Conservation (phyloP, 306 rosid species). For the Casuarina equisetifolia region DNA sequence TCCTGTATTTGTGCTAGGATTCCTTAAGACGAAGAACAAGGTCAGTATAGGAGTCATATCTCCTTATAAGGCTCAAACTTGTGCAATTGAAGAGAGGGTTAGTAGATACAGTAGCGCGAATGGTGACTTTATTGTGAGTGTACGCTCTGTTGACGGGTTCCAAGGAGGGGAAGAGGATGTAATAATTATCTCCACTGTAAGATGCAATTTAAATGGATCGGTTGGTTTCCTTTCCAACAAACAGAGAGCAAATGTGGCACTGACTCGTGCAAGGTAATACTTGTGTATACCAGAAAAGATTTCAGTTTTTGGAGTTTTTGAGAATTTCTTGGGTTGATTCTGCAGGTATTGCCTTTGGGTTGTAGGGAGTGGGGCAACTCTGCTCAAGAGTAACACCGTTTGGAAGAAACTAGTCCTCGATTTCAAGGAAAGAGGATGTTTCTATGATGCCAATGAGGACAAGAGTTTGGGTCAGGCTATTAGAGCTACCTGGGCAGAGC, state of each 20-base stretch:
- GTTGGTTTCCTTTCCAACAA: constrained; percentile 53
- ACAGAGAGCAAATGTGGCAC: constrained; percentile 58
- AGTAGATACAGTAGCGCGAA: constrained; percentile 21
- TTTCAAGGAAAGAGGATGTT: constrained; percentile 42
- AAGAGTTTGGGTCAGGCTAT: constrained; percentile 37
- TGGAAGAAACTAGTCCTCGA: constrained; percentile 45
- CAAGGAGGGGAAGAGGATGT: constrained; percentile 77
- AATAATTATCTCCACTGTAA: constrained; percentile 45
- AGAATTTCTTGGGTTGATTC: not conserved
- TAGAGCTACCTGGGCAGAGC: constrained; percentile 24
- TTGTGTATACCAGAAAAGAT: not conserved
- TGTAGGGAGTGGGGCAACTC: constrained; percentile 52
- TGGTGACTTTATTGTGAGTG: constrained; percentile 38
- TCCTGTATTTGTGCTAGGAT: constrained; percentile 29
- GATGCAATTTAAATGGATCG: constrained; percentile 36
- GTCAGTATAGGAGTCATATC: constrained; percentile 68
- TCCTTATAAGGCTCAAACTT: constrained; percentile 57
- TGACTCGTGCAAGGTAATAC: constrained; percentile 61
- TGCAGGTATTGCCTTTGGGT: constrained; percentile 55
- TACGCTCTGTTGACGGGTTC: constrained; percentile 64
- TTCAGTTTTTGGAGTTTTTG: not conserved
- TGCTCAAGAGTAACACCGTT: constrained; percentile 27
- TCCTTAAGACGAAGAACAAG: constrained; percentile 30
- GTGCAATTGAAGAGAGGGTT: constrained; percentile 45
- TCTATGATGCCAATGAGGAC: constrained; percentile 49